A percentile compares a stretch with the other conserved stretches of the same genome.
Evolutionary conservation across 192 early-diverging fungal species (phyloP).

Genomic region (Allomyces arbusculus): DNA sequence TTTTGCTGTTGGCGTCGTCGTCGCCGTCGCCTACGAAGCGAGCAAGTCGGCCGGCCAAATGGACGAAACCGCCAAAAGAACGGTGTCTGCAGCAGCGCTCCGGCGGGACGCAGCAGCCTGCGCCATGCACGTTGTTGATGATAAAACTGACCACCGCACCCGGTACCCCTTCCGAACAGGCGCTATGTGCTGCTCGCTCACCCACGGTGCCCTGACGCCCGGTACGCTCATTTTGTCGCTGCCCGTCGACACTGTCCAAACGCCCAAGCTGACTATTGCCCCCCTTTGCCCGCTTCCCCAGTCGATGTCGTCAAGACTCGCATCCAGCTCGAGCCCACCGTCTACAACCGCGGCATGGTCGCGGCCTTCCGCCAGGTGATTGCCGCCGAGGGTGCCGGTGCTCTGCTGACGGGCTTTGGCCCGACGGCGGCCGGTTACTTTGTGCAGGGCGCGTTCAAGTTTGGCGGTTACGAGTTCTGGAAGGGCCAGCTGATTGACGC

Average conservation of each 20-base stretch:
- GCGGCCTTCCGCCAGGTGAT: constrained; percentile 25
- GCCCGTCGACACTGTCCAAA: too few species aligned
- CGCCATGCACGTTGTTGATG: too few species aligned
- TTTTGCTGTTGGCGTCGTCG: too few species aligned
- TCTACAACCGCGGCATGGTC: constrained; percentile 40
- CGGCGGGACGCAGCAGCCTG: too few species aligned
- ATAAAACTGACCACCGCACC: too few species aligned
- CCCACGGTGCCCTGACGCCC: constrained; percentile 34
- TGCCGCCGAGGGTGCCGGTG: constrained; percentile 29
- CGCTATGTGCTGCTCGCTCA: constrained; percentile 34
- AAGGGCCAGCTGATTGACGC: constrained; percentile 30
- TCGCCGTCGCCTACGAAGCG: too few species aligned
- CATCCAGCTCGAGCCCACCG: constrained; percentile 41
- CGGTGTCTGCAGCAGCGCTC: too few species aligned
- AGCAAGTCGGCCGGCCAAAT: too few species aligned
- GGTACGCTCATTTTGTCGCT: neutral
- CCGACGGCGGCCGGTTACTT: constrained; percentile 43
- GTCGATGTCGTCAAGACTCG: constrained; percentile 60
- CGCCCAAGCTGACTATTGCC: too few species aligned
- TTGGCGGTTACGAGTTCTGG: constrained; percentile 48
- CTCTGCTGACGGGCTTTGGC: constrained; percentile 39
- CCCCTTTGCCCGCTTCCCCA: neutral
- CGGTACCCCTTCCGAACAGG: too few species aligned
- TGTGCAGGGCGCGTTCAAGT: constrained; percentile 43
- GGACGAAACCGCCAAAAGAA: too few species aligned